phyloP scores from a whole-genome alignment of 768 basidiomycete genomes.

The Boletus pseudo-olivaceus region DNA sequence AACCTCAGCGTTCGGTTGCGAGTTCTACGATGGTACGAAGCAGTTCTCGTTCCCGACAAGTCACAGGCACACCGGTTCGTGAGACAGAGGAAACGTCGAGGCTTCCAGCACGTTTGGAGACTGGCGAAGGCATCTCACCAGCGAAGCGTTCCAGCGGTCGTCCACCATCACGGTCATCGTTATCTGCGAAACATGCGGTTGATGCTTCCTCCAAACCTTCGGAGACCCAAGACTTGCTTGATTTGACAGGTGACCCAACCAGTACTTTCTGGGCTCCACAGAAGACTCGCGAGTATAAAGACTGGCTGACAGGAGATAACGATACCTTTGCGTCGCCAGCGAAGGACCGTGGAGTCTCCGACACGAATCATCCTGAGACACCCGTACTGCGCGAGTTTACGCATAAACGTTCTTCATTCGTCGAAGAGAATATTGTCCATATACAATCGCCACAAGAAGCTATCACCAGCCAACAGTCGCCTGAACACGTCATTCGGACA shows the following conservation, averaged over 20 bases:
- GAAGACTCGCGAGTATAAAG: constrained; percentile 38
- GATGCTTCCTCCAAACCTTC: constrained; percentile 44
- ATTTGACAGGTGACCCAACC: constrained; percentile 12
- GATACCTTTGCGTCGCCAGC: constrained; percentile 30
- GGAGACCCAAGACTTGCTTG: constrained; percentile 17
- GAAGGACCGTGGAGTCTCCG: constrained; percentile 16
- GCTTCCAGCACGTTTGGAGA: constrained; percentile 11
- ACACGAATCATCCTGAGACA: constrained; percentile 27
- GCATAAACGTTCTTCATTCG: constrained; percentile 67
- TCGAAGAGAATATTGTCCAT: constrained; percentile 42
- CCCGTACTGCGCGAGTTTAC: constrained; percentile 67
- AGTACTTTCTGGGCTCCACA: constrained; percentile 10
- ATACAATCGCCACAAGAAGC: constrained; percentile 33
- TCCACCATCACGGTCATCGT: constrained; percentile 38
- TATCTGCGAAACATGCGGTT: constrained; percentile 48
- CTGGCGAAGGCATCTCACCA: constrained; percentile 12
- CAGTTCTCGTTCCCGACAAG: constrained; percentile 53
- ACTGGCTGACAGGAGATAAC: constrained; percentile 77
- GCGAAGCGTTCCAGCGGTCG: constrained; percentile 19
- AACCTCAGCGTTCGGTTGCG: constrained; percentile 15
- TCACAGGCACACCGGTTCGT: constrained; percentile 52
- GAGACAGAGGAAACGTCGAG: constrained; percentile 25
- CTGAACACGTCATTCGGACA: background rate
- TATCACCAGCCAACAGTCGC: constrained; percentile 25
- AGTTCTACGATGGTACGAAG: constrained; percentile 25